Evolutionary conservation across 2,329 filamentous ascomycete species (phyloP), one percentile per base, ranked within the genome.

Genomic region (Zymoseptoria passerinii): DNA sequence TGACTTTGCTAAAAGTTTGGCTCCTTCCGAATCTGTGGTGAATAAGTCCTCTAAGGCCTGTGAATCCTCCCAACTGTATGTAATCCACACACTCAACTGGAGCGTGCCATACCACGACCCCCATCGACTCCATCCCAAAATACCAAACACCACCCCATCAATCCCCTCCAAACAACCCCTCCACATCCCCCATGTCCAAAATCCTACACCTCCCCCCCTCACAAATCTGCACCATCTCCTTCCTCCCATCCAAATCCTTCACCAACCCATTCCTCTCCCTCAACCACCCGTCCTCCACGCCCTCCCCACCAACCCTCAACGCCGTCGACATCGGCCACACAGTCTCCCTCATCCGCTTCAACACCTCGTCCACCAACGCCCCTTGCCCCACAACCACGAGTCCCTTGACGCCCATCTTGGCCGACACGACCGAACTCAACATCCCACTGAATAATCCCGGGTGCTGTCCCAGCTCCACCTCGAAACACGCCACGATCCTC

Each of bases 401-500:
- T 18, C 81, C 81, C 56, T 81, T 81, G 1, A 85, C 81, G 0
- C 91, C 91, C 2, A 95, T 74, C 59, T 87, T 83, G 3, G 86
- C 83, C 1, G 85, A 83, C 8, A 96, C 89, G 1, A 97, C 83
- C 0, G 82, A 82, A 3, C 84, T 82, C 66, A 97, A 80, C 66
- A 97, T 79, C 3, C 88, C 88, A 0, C 89, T 86, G 74, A 95
- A 97, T 1, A 97, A 80, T 80, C 94, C 95, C 0, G 94, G 91
- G 67, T 97, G 91, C 72, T 97, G 91, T 69, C 95, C 79, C 65
- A 96, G 85, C 75, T 99, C 94, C 0, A 89, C 87, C 66, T 95
- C 90, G 65, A 99, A 99, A 0, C 91, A 90, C 60, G 85, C 84
- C 61, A 92, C 84, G 0, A 90, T 94, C 64, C 88, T 82, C 54